Base-by-base conservation (phyloP, 306 rosid genomes). In the Citrullus mucosospermus region DNA sequence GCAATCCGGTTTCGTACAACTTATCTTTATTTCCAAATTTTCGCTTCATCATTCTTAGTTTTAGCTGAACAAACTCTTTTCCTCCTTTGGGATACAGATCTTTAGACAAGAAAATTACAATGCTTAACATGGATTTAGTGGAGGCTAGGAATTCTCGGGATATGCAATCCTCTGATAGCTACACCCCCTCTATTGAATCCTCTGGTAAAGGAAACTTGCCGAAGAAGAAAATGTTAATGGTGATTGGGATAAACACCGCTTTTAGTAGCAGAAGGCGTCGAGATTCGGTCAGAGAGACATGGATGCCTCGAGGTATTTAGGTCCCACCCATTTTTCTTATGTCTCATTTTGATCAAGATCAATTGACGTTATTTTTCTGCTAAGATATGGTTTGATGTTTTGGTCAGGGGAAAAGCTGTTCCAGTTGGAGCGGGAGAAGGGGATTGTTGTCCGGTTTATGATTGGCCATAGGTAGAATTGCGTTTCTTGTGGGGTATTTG, bases 191-290 rank as follows among this genome's bases (percentile, higher is more conserved):
- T 22, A 61, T 84, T 36, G 81, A 3, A n/a, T 60, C 57, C 71
- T 48, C 83, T 6, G 70, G 41, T 58, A 55, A 32, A 30, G 88
- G 85, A 46, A 81, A 71, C 41, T 1, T 83, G 25, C 83, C 83
- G 17, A 88, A 80, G 81, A 86, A 91, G 93, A 95, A 95, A 86
- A 89, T 81, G 3, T 91, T 95, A 75, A 80, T 95, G 77, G 97
- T 95, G 50, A 92, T 95, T 68, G 99, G 99, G 72, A 95, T 95
- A 78, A 95, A 95, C 86, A 95, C 99, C 0, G 99, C 99, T 85
- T 95, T 95, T 79, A 95, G 99, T 79, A 95, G 99, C 82, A 87
- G 99, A 83, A 95, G 88, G 83, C 79, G 99, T 76, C 96, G 99
- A 38, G 99, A 95, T 87, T 95, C 99, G 4, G 97, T 95, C 67